Evolutionary conservation across 441 rosid species (phyloP).

Genomic region (Rhodomyrtus psidioides): DNA sequence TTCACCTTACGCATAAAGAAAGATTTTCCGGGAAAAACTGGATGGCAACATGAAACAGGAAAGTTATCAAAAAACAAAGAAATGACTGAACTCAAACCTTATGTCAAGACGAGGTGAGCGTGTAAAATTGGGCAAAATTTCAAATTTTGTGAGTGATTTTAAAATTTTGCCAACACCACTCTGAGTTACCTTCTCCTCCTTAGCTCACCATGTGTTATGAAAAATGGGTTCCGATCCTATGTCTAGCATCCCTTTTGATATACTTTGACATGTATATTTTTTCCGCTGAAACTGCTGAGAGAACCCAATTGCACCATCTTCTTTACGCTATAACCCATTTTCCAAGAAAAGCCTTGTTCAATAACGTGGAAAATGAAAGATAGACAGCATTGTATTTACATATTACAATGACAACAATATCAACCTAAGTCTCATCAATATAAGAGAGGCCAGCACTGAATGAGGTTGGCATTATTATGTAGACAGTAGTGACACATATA

Average conservation of each 20-base stretch:
- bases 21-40: not conserved
- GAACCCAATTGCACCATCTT: not conserved
- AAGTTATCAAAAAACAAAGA: not conserved
- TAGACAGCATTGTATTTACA: not conserved
- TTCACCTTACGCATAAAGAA: not conserved
- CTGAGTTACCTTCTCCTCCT: not conserved
- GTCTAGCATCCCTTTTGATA: not conserved
- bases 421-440: not conserved
- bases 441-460: not conserved
- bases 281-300: not conserved
- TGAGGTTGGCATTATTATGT: not conserved
- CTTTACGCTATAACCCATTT: not conserved
- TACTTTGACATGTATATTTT: not conserved
- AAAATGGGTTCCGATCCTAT: not conserved
- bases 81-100: not conserved
- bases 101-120: not conserved
- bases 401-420: not conserved
- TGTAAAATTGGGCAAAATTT: not conserved
- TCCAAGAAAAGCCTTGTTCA: not conserved
- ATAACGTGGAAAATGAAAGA: not conserved
- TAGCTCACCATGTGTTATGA: not conserved
- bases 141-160: not conserved
- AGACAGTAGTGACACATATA: not conserved
- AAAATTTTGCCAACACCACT: not conserved
- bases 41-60: not conserved